Evolutionary conservation across 371 early-diverging fungal species (phyloP), one percentile per base, ranked within the genome.

Genomic region (Chytridium lagenaria): DNA sequence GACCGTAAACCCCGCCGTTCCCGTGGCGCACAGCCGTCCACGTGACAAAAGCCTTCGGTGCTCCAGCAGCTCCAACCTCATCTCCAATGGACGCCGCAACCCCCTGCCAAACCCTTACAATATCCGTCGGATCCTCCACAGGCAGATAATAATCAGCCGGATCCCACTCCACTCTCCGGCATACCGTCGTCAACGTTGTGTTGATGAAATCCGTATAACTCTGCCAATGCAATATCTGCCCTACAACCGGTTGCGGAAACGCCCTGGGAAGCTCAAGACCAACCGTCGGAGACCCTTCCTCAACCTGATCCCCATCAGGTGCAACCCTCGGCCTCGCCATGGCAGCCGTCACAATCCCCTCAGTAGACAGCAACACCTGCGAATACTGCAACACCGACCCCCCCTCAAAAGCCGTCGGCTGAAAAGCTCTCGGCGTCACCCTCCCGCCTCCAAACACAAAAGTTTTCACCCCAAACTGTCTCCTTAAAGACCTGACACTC

Each of bases 401-500:
- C 15, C 69, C 74, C 30, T 69, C 74, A 39, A 68, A 73, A 10
- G 68, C 15, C 7, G 74, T 73, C 23, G 74, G 74, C 33, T 73
- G 44, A 12, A 61, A 49, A 0, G 73, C 19, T 23, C 30, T 30
- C 23, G 5, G 36, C 7, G 12, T 34, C 3, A 3, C 34, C 30
- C 19, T 23, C 12, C 61, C 61, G 26, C 81, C 81, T n/a, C 78
- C 80, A 59, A 71, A 78, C 33, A 75, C 72, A 50, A 70, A 52
- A 22, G 73, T 57, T 1, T 63, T 67, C 63, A 80, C 66, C 22
- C 74, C 74, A 40, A 70, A 63, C 23, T 71, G 50, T 63, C 76
- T 78, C 38, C 72, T 65, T 23, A 71, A 36, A 22, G 67, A 12
- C 23, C 73, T 50, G 34, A 70, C 71, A 28, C 61, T 67, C 70